Percentiles rank a stretch among this genome's conserved stretches.
phyloP scores from a whole-genome alignment of 257 asterid genomes.

The Solanum pimpinellifolium region DNA sequence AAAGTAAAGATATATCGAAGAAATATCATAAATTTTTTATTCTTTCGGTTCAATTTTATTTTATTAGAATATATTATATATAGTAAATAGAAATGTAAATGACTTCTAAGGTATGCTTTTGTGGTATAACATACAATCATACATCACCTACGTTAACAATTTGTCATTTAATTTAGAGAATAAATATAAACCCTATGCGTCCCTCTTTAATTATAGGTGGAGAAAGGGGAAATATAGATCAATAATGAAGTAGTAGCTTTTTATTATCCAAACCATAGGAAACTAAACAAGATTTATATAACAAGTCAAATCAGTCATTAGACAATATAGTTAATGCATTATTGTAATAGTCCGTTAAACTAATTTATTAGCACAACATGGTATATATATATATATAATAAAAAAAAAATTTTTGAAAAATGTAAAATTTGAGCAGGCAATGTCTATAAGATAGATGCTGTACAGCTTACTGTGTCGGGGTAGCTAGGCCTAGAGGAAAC shows the following conservation, averaged over 20 bases:
- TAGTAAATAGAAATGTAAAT: not conserved
- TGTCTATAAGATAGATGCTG: not conserved
- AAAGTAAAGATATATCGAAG: not conserved
- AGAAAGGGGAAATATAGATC: not conserved
- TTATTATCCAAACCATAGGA: not conserved
- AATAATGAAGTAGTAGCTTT: not conserved
- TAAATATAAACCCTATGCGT: not conserved
- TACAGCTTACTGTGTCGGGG: slow-evolving; percentile 26
- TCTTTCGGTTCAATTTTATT: too few relatives aligned
- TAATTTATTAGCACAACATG: not conserved
- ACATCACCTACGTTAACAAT: not conserved
- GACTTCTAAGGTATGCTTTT: not conserved
- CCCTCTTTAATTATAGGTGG: not conserved
- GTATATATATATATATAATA: not conserved
- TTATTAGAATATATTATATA: not conserved
- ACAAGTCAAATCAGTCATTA: not conserved
- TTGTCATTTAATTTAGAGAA: not conserved
- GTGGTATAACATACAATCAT: not conserved
- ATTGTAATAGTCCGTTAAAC: not conserved
- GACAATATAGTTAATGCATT: not conserved
- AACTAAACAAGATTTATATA: not conserved
- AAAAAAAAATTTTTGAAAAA: not conserved
- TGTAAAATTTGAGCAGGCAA: slow-evolving; percentile 1
- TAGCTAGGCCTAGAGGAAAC: slow-evolving; percentile 2
- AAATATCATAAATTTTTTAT: not conserved